phyloP scores from a whole-genome alignment of 768 basidiomycete genomes.

The Leccinum ochraceum region DNA sequence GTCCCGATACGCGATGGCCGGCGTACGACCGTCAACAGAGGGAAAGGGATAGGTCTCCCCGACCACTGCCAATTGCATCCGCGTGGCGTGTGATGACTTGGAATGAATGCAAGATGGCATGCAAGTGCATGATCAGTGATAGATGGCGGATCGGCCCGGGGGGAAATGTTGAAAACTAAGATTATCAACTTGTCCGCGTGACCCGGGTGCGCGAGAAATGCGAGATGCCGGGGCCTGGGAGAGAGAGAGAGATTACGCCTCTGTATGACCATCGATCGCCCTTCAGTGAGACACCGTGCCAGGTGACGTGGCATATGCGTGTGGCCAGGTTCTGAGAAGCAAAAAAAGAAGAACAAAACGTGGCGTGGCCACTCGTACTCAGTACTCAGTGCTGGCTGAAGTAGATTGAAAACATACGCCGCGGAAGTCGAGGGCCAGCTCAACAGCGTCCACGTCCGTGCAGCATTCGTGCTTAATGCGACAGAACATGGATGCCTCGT shows the following conservation, averaged over 20 bases:
- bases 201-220: not conserved
- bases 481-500: not conserved
- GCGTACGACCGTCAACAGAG: not conserved
- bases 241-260: too few species aligned
- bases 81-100: not conserved
- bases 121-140: too few species aligned
- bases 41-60: not conserved
- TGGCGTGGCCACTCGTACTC: not conserved
- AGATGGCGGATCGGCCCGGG: not conserved
- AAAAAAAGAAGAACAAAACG: not conserved
- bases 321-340: not conserved
- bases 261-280: not conserved
- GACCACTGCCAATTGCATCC: not conserved
- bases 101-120: too few species aligned
- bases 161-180: not conserved
- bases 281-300: not conserved
- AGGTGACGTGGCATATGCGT: not conserved
- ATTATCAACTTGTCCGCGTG: not conserved
- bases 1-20: not conserved
- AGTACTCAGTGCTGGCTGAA: not conserved
- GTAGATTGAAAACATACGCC: not conserved
- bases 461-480: not conserved
- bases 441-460: not conserved
- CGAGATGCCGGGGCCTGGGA: not conserved
- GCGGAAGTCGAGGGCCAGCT: slow-evolving; percentile 4